A percentile compares a stretch with the other conserved stretches of the same genome.
These are phyloP conservation scores for Phaeosphaeriaceae sp. DNA, from an alignment of 2,329 filamentous ascomycete species.

Conservation along the genomic window DNA sequence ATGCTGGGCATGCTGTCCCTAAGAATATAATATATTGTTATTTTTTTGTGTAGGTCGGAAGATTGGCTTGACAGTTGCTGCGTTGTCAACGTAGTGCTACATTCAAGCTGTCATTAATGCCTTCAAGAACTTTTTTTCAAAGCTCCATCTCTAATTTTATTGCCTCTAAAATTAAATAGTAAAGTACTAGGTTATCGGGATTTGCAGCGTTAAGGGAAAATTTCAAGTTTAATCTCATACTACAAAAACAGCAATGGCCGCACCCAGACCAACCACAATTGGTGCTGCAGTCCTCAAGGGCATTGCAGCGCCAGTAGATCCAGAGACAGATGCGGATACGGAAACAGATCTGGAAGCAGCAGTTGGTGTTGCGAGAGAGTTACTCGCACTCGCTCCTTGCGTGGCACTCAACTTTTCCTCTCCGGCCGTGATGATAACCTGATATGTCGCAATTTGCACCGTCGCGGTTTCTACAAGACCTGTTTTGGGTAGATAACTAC, in stretches of 20 bases:
- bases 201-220: background rate
- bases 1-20: background rate
- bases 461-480: background rate
- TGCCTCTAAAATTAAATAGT: too few relatives aligned
- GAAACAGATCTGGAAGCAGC: background rate
- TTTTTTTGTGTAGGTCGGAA: background rate
- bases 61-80: too few relatives aligned
- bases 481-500: background rate
- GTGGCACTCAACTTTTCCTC: constrained; percentile 11
- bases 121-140: background rate
- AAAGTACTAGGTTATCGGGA: too few relatives aligned
- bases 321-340: too few relatives aligned
- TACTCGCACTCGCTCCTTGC: background rate
- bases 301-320: background rate
- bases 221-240: background rate
- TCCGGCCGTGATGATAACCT: constrained; percentile 9
- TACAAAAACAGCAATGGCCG: constrained; percentile 1
- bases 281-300: constrained; percentile 3
- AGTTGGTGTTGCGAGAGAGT: background rate
- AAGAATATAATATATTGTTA: background rate
- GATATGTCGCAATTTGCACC: constrained; percentile 4
- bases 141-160: too few relatives aligned
- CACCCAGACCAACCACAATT: background rate
- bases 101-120: background rate
- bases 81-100: too few relatives aligned